These are phyloP conservation scores for Nymphaea thermarum DNA, from an alignment of 164 flowering plant species.

Conservation along the genomic window DNA sequence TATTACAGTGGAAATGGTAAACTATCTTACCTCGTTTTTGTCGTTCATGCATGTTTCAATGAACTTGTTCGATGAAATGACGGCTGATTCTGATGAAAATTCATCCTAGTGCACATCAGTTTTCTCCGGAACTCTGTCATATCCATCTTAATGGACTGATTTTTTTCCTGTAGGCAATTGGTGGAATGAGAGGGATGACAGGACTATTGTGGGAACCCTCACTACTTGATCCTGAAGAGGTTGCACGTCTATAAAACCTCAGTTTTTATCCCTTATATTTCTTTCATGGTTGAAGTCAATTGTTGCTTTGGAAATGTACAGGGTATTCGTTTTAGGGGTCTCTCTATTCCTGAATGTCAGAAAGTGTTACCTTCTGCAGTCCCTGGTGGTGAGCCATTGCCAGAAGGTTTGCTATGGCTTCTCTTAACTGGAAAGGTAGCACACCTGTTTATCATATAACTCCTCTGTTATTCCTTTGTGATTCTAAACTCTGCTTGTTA, in stretches of 20 bases:
- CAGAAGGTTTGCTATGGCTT: slow-evolving; percentile 95
- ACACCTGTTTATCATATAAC: background rate
- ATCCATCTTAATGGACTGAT: background rate
- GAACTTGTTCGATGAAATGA: background rate
- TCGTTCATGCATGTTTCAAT: background rate
- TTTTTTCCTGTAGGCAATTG: slow-evolving; percentile 28
- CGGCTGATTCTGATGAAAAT: background rate
- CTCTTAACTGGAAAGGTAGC: slow-evolving; percentile 84
- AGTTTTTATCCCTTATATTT: background rate
- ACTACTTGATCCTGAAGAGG: slow-evolving; percentile 78
- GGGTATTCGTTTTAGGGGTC: slow-evolving; percentile 93
- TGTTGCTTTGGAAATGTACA: slow-evolving; percentile 13
- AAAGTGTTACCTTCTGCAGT: slow-evolving; percentile 69
- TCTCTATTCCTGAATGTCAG: slow-evolving; percentile 95
- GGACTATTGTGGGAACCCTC: slow-evolving; percentile 95
- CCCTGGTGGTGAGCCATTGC: slow-evolving; percentile 86
- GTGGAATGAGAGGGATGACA: slow-evolving; percentile 99
- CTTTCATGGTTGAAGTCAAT: background rate
- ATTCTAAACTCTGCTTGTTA: too few species aligned
- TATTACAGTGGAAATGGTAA: slow-evolving; percentile 93
- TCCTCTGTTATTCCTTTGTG: background rate
- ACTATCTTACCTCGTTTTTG: background rate
- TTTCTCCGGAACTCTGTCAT: background rate
- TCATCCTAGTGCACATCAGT: background rate
- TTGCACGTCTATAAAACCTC: background rate